Evolutionary conservation across 768 basidiomycete genomes (phyloP).

Genomic region (Boletus subparvulus): DNA sequence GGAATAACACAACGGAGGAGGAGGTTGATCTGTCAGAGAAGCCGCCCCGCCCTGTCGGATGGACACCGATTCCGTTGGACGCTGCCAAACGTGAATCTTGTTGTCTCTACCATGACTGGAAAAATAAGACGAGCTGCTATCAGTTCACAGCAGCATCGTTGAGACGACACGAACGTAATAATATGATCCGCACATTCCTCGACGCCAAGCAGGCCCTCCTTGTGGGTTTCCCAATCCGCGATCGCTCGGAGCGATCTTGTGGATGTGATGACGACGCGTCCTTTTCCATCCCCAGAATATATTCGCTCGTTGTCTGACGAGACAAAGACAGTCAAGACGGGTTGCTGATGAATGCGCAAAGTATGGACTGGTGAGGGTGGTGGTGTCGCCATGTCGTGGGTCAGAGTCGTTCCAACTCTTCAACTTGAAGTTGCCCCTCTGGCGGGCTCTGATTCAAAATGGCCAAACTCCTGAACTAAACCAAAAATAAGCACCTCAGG

Average conservation of each 20-base stretch:
- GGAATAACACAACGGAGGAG: slow-evolving; percentile 58
- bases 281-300: slow-evolving; percentile 83
- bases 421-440: too few relatives aligned
- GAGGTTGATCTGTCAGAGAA: slow-evolving; percentile 45
- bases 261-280: slow-evolving; percentile 74
- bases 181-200: slow-evolving; percentile 68
- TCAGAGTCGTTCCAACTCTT: too few relatives aligned
- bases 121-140: not conserved
- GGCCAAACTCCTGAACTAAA: too few relatives aligned
- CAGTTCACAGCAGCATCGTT: not conserved
- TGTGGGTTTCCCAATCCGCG: slow-evolving; percentile 76
- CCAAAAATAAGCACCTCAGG: too few relatives aligned
- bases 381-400: slow-evolving; percentile 2
- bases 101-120: slow-evolving; percentile 79
- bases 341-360: slow-evolving; percentile 68
- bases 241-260: slow-evolving; percentile 74
- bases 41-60: slow-evolving; percentile 58
- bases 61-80: slow-evolving; percentile 47
- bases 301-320: slow-evolving; percentile 75
- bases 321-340: slow-evolving; percentile 59
- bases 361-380: slow-evolving; percentile 71
- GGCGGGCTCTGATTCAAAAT: too few relatives aligned
- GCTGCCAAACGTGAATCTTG: slow-evolving; percentile 74
- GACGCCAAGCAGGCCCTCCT: slow-evolving; percentile 71
- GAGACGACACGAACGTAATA: slow-evolving; percentile 66